phyloP scores from a whole-genome alignment of 1,284 basidiomycete species.

The Takashimella koratensis region DNA sequence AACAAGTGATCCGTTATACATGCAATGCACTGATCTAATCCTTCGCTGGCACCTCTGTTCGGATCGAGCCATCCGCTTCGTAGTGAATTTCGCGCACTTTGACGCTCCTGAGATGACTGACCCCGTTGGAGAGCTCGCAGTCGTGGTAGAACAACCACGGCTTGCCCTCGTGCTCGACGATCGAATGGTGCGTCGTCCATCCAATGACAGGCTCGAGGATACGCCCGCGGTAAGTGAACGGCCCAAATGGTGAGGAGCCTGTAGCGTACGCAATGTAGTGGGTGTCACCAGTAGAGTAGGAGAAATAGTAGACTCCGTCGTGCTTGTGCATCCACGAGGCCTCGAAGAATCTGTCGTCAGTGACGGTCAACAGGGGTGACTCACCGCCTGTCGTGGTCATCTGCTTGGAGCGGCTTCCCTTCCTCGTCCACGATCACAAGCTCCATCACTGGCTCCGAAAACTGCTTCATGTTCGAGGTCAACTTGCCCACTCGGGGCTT shows the following conservation, averaged over 20 bases:
- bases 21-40: not conserved
- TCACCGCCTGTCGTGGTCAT: slow-evolving; percentile 32
- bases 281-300: slow-evolving; percentile 40
- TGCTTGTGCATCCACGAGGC: slow-evolving; percentile 41
- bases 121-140: slow-evolving; percentile 33
- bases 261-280: slow-evolving; percentile 36
- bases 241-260: slow-evolving; percentile 26
- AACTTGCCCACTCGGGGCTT: slow-evolving; percentile 31
- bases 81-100: slow-evolving; percentile 33
- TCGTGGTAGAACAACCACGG: slow-evolving; percentile 42
- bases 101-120: slow-evolving; percentile 32
- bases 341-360: slow-evolving; percentile 30
- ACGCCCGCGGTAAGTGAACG: slow-evolving; percentile 34
- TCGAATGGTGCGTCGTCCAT: slow-evolving; percentile 40
- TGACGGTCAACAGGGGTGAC: not conserved
- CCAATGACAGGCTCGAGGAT: slow-evolving; percentile 36
- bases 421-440: slow-evolving; percentile 22
- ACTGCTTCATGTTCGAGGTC: slow-evolving; percentile 27
- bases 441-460: slow-evolving; percentile 26
- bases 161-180: slow-evolving; percentile 33
- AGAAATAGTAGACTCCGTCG: slow-evolving; percentile 36
- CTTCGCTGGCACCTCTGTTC: slow-evolving; percentile 17
- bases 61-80: slow-evolving; percentile 21
- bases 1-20: not conserved
- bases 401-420: slow-evolving; percentile 26